These are phyloP conservation scores for Coleophoma crateriformis DNA, from an alignment of 2,329 filamentous ascomycete genomes.

Conservation along the genomic window DNA sequence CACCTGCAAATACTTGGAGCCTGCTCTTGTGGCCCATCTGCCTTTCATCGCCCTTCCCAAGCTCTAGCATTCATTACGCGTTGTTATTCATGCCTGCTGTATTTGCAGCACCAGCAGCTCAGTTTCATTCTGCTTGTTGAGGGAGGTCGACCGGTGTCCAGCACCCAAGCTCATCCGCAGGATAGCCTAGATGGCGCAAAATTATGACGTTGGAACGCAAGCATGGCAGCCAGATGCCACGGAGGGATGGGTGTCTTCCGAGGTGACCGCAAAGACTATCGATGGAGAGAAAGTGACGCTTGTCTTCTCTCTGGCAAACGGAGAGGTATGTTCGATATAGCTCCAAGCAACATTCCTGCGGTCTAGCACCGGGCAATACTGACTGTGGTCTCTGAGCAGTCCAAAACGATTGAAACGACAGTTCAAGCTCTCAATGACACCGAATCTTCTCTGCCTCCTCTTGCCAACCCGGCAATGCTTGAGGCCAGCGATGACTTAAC, in stretches of 20 bases:
- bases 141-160: constrained; percentile 5
- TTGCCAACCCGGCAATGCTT: constrained; percentile 98
- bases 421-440: constrained; percentile 70
- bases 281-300: constrained; percentile 84
- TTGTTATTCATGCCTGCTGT: constrained; percentile 19
- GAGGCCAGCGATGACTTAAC: constrained; percentile 98
- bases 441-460: constrained; percentile 74
- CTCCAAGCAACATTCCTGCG: constrained; percentile 1
- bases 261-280: constrained; percentile 79
- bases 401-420: constrained; percentile 74
- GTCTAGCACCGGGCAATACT: constrained; percentile 13
- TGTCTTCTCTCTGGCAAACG: constrained; percentile 85
- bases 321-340: constrained; percentile 60
- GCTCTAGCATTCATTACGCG: neutral
- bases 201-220: constrained; percentile 92
- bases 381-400: constrained; percentile 40
- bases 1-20: constrained; percentile 3
- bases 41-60: constrained; percentile 1
- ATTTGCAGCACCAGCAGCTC: constrained; percentile 11
- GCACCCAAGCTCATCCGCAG: constrained; percentile 6
- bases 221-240: constrained; percentile 96
- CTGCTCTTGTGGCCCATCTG: constrained; percentile 8
- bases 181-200: constrained; percentile 68
- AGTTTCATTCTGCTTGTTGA: constrained; percentile 14
- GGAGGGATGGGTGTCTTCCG: constrained; percentile 96